Conservation (phyloP, 2,329 filamentous ascomycete genomes). For the Diplodia seriata region DNA sequence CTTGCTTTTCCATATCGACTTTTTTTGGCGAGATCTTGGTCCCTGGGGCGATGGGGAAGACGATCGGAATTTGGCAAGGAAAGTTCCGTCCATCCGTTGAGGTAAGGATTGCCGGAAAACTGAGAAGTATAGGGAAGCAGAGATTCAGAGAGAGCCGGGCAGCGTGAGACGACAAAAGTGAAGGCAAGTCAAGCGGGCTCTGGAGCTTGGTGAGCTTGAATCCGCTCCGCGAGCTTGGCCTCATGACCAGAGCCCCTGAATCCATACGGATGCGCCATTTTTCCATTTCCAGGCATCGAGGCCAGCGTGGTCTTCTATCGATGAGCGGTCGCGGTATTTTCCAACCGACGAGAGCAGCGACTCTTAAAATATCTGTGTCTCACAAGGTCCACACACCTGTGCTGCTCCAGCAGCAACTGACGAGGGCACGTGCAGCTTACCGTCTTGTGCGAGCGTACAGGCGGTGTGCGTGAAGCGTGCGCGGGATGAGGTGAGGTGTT, state of each 20-base stretch:
- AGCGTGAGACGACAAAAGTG: neutral
- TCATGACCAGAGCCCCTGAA: constrained; percentile 14
- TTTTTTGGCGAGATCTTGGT: neutral
- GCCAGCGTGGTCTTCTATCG: neutral
- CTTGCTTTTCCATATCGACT: neutral
- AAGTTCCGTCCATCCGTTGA: neutral
- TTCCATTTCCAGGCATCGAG: constrained; percentile 4
- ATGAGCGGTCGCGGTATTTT: constrained; percentile 10
- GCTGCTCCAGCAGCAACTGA: constrained; percentile 21
- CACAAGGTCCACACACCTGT: constrained; percentile 20
- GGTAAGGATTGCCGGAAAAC: neutral
- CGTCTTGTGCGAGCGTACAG: constrained; percentile 20
- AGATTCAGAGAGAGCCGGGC: neutral
- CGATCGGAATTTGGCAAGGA: constrained; percentile 9
- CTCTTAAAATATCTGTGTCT: constrained; percentile 23
- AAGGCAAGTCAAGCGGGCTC: neutral
- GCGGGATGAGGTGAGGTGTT: constrained; percentile 23
- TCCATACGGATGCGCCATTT: constrained; percentile 15
- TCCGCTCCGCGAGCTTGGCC: neutral
- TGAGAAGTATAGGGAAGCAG: neutral
- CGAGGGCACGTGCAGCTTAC: constrained; percentile 27
- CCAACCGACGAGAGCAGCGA: constrained; percentile 16
- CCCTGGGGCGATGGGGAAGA: neutral
- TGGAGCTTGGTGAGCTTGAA: neutral
- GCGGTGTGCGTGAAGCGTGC: constrained; percentile 28